These are phyloP conservation scores for Starmera dryadoides DNA, from an alignment of 805 yeast species.

Conservation along the genomic window DNA sequence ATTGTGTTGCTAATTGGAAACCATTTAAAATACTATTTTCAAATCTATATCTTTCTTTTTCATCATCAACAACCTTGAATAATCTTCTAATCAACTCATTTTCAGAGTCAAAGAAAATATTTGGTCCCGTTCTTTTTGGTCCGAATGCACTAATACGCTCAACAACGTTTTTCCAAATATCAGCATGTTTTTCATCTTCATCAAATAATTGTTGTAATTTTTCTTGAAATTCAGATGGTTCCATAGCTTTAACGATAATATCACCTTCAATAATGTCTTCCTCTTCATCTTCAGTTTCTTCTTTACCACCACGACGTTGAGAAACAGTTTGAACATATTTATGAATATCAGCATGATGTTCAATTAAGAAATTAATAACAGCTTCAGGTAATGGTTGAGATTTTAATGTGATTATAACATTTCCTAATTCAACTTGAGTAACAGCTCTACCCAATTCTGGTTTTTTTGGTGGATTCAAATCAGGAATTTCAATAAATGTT, in stretches of 20 bases:
- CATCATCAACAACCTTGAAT: slow-evolving; percentile 9
- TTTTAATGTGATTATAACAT: slow-evolving; percentile 31
- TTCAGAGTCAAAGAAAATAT: slow-evolving; percentile 55
- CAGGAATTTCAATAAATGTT: slow-evolving; percentile 51
- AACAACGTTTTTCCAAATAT: slow-evolving; percentile 22
- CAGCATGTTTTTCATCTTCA: slow-evolving; percentile 17
- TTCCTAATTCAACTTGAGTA: slow-evolving; percentile 43
- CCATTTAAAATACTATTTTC: slow-evolving; percentile 72
- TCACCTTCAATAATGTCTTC: slow-evolving; percentile 14
- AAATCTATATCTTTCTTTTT: slow-evolving; percentile 22
- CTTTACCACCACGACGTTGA: slow-evolving; percentile 14
- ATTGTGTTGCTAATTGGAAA: slow-evolving; percentile 71
- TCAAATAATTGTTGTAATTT: slow-evolving; percentile 25
- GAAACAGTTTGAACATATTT: slow-evolving; percentile 19
- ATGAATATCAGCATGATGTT: slow-evolving; percentile 37
- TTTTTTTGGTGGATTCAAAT: slow-evolving; percentile 43
- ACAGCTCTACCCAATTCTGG: slow-evolving; percentile 43
- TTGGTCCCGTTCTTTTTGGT: slow-evolving; percentile 70
- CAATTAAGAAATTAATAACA: slow-evolving; percentile 41
- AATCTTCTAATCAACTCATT: slow-evolving; percentile 27
- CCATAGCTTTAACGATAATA: slow-evolving; percentile 13
- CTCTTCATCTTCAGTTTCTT: slow-evolving; percentile 16
- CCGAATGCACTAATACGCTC: slow-evolving; percentile 60
- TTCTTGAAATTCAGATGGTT: slow-evolving; percentile 23
- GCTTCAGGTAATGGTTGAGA: slow-evolving; percentile 49